Base-by-base conservation (phyloP, 768 basidiomycete species). In the Trametes punicea region DNA sequence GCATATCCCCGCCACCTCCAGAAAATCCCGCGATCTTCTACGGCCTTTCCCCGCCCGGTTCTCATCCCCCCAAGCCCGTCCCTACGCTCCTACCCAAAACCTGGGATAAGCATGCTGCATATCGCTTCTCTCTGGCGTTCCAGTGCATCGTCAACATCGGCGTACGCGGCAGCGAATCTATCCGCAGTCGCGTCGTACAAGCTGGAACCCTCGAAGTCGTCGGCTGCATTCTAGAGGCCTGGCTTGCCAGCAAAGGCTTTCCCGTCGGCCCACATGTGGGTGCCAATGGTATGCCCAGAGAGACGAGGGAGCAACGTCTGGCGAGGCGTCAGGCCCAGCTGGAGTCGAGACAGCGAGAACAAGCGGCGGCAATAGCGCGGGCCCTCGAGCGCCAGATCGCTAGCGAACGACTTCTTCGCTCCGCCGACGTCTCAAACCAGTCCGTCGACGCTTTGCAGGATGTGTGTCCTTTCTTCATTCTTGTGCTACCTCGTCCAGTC, bases 131-230 rank as follows among this genome's bases (percentile, higher is more conserved):
- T 0, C 82, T 98, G 55, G 96, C 96, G 1, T 95, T 99, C 67
- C 94, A 98, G 67, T 97, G 93, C 65, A 85, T 98, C 41, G 94
- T 95, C 59, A 98, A 99, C 70, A 93, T 98, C 65, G 96, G 96
- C 33, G 95, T 98, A 0, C 77, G 96, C 27, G 96, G 96, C n/a
- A 88, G 83, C 55, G 94, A 98, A 71, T 83, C 84, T 18, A 95
- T 98, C 65, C 76, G 96, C 40, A 87, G 87, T 61, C 80, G 94
- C 9, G 94, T 98, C 16, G 96, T 98, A 4, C 92, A 97, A 71
- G 93, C 94, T 0, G 94, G 96, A 16, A 92, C 93, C 0, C 76
- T 98, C 25, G 91, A 95, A 61, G 90, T 97, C 4, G 94, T 97
- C 1, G 93, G 93, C 5, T 92, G 91, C 60, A 89, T 98, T 21